Conservation (phyloP, 768 basidiomycete genomes). For the Obba rivulosa region DNA sequence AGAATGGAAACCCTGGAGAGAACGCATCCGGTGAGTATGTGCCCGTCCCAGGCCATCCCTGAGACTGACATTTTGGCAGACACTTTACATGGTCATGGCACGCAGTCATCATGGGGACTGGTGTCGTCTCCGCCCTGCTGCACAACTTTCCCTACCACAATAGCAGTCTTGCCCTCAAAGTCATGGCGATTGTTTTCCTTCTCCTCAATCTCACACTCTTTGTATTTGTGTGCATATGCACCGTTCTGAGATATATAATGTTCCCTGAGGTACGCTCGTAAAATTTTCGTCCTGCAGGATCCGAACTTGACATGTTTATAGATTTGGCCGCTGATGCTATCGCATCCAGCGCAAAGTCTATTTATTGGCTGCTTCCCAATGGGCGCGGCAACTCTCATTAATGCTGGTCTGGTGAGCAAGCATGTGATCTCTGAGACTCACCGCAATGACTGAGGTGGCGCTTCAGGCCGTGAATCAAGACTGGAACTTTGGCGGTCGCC, state of each 20-base stretch:
- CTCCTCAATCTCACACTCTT: slow-evolving; percentile 38
- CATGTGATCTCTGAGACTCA: too few relatives aligned
- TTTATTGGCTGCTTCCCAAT: slow-evolving; percentile 41
- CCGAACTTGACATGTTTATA: background rate
- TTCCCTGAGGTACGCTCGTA: slow-evolving; percentile 23
- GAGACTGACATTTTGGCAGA: slow-evolving; percentile 16
- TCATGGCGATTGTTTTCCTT: slow-evolving; percentile 33
- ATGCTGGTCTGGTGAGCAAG: slow-evolving; percentile 29
- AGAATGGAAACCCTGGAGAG: slow-evolving; percentile 29
- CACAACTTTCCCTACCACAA: slow-evolving; percentile 39
- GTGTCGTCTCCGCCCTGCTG: slow-evolving; percentile 33
- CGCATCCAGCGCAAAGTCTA: slow-evolving; percentile 38
- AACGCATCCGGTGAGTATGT: slow-evolving; percentile 29
- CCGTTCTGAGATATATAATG: slow-evolving; percentile 28
- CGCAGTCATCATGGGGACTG: slow-evolving; percentile 44
- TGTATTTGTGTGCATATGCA: slow-evolving; percentile 22
- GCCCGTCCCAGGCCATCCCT: too few relatives aligned
- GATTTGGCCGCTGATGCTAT: slow-evolving; percentile 27
- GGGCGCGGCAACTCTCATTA: slow-evolving; percentile 41
- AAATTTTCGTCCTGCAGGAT: background rate
- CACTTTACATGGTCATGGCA: slow-evolving; percentile 46
- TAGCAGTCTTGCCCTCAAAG: slow-evolving; percentile 26
- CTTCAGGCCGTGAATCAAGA: slow-evolving; percentile 29
- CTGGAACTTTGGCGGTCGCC: slow-evolving; percentile 29
- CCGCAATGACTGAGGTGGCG: background rate